Conservation (phyloP, 352 stramenopile species). For the Achlya hypogyna region DNA sequence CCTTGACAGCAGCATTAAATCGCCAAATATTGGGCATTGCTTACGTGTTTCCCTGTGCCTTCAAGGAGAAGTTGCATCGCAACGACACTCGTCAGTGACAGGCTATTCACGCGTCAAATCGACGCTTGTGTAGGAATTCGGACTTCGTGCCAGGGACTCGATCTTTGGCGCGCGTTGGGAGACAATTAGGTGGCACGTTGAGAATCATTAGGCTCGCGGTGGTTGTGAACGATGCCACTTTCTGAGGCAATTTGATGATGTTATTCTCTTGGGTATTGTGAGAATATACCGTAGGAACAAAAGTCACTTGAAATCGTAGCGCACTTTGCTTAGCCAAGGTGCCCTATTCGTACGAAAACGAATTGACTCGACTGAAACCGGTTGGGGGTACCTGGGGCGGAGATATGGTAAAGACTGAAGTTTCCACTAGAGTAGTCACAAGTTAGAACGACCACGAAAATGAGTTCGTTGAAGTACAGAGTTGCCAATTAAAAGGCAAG, state of each 20-base stretch:
- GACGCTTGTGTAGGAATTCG: neutral
- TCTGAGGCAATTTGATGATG: neutral
- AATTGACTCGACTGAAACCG: neutral
- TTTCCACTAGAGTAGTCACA: neutral
- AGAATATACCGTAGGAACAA: neutral
- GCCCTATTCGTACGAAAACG: neutral
- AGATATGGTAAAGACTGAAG: neutral
- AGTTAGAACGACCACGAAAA: neutral
- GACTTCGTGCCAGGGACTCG: neutral
- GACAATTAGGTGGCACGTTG: conserved; percentile 14
- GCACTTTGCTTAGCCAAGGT: neutral
- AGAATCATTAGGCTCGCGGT: neutral
- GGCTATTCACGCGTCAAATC: neutral
- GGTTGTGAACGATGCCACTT: conserved; percentile 3
- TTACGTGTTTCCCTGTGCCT: conserved; percentile 7
- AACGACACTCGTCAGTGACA: neutral
- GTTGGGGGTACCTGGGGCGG: neutral
- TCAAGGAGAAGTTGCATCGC: conserved; percentile 1
- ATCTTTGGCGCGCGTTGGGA: neutral
- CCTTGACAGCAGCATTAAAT: no score
- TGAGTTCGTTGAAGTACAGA: conserved; percentile 15
- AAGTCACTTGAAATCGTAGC: neutral
- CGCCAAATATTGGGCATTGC: neutral
- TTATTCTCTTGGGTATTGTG: neutral
- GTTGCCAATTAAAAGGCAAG: conserved; percentile 44